phyloP scores from a whole-genome alignment of 805 yeast species.

The Candida montana region DNA sequence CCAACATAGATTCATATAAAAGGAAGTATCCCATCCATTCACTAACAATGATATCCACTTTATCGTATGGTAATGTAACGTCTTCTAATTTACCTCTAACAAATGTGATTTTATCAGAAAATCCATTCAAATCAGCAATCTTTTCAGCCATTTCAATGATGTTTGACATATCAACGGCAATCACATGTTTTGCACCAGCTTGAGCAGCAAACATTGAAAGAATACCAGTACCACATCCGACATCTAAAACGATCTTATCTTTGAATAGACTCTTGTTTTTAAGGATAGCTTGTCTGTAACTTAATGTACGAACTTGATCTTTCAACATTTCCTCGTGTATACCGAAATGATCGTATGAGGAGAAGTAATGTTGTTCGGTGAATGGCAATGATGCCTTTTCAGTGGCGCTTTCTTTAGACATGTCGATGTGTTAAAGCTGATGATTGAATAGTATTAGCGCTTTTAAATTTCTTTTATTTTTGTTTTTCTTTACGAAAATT shows the following conservation, averaged over 20 bases:
- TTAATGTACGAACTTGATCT: conserved; percentile 85
- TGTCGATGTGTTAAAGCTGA: not conserved
- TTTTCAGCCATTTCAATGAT: conserved; percentile 95
- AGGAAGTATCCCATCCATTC: conserved; percentile 99
- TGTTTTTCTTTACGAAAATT: conserved; percentile 3
- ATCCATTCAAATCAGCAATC: conserved; percentile 79
- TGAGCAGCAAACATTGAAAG: conserved; percentile 96
- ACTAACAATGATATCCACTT: conserved; percentile 91
- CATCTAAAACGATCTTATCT: conserved; percentile 92
- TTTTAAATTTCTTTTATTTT: conserved; percentile 5
- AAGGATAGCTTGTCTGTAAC: conserved; percentile 88
- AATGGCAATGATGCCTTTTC: conserved; percentile 58
- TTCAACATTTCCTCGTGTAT: conserved; percentile 99
- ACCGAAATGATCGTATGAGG: conserved; percentile 94
- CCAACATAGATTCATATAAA: conserved; percentile 95
- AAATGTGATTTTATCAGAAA: conserved; percentile 78
- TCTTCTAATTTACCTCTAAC: conserved; percentile 94
- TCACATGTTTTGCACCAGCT: conserved; percentile 98
- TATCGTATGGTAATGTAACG: conserved; percentile 72
- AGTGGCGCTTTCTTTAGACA: conserved; percentile 50
- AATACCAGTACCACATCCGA: conserved; percentile 99
- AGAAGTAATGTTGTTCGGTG: conserved; percentile 88
- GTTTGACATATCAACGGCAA: conserved; percentile 95
- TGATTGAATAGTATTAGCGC: not conserved
- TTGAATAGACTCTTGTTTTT: conserved; percentile 86